Evolutionary conservation across 176 grass and related monocot species (phyloP).

Genomic region (Otatea glauca): DNA sequence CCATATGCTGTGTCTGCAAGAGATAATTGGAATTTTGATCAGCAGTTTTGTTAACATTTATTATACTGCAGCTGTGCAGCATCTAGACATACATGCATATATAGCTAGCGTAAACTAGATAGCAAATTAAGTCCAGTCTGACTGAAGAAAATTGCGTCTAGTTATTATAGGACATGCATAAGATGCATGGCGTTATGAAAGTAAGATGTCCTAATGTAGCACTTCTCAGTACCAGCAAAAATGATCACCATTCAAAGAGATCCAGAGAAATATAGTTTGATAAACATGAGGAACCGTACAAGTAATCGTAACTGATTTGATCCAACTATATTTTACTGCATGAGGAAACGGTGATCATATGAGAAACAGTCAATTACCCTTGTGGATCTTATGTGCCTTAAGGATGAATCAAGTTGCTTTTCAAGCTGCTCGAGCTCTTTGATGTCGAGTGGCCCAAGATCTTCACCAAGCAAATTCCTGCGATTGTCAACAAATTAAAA

Average conservation of each 20-base stretch:
- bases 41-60: not conserved
- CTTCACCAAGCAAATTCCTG: conserved; percentile 96
- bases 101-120: conserved; percentile 9
- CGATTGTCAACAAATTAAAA: conserved; percentile 20
- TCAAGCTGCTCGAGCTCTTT: conserved; percentile 91
- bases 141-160: not conserved
- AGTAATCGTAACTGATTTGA: not conserved
- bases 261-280: not conserved
- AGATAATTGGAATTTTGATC: not conserved
- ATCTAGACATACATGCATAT: not conserved
- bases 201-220: not conserved
- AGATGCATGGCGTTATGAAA: not conserved
- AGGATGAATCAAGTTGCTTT: conserved; percentile 86
- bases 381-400: conserved; percentile 92
- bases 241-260: not conserved
- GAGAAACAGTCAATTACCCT: conserved; percentile 55
- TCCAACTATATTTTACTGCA: not conserved
- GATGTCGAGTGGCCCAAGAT: conserved; percentile 60
- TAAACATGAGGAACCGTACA: not conserved
- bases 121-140: not conserved
- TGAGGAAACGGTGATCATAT: not conserved
- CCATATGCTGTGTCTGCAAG: conserved; percentile 81
- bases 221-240: not conserved
- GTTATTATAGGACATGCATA: not conserved
- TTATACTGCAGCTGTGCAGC: not conserved